Evolutionary conservation across 805 yeast species (phyloP).

Genomic region (Zygosaccharomyces gambellarensis): DNA sequence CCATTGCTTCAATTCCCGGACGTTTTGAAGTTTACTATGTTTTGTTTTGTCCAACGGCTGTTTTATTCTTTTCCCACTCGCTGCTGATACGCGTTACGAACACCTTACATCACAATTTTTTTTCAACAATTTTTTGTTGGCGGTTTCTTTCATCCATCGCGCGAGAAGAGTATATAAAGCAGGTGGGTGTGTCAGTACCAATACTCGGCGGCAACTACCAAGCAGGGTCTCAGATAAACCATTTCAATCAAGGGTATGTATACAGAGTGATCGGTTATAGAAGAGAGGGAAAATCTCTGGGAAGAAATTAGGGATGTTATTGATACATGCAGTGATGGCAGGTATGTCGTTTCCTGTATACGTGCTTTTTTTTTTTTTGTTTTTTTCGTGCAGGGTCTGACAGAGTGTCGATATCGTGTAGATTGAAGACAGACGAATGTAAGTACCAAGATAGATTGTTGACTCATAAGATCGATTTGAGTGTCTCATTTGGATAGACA

Average conservation of each 20-base stretch:
- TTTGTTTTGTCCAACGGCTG: background rate
- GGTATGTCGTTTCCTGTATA: too few relatives aligned
- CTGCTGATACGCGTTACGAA: constrained; percentile 4
- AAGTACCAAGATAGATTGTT: too few relatives aligned
- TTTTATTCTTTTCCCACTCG: background rate
- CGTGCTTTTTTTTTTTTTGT: too few relatives aligned
- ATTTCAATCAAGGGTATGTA: constrained; percentile 6
- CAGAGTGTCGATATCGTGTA: too few relatives aligned
- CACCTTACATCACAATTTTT: constrained; percentile 6
- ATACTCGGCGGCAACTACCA: constrained; percentile 4
- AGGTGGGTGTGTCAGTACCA: background rate
- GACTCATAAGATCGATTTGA: too few relatives aligned
- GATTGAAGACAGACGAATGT: too few relatives aligned
- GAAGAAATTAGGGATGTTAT: background rate
- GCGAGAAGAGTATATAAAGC: constrained; percentile 5
- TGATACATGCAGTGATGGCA: background rate
- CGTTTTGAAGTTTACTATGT: too few relatives aligned
- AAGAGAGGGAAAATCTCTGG: background rate
- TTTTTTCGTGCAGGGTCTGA: too few relatives aligned
- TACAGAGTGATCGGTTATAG: background rate
- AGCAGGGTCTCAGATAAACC: background rate
- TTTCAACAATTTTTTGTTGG: constrained; percentile 5
- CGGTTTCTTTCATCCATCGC: constrained; percentile 3
- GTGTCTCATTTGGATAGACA: too few relatives aligned
- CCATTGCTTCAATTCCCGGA: too few relatives aligned